Conservation (phyloP, 306 rosid genomes). For the Mimosa pudica region DNA sequence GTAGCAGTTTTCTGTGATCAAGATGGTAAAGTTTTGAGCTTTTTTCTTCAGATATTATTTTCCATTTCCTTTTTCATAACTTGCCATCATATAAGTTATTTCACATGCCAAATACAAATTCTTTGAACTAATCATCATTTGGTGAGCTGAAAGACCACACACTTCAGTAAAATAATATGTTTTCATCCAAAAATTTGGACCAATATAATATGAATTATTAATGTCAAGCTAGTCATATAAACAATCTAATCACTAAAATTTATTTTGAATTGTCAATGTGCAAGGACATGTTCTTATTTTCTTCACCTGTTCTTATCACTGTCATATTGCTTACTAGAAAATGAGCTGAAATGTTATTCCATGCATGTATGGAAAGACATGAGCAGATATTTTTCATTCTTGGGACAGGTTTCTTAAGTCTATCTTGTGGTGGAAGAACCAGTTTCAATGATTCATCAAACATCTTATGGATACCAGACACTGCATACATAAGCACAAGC, state of each 20-base stretch:
- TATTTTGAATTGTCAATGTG: no score
- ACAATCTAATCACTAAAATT: no score
- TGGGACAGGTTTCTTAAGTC: conserved; percentile 82
- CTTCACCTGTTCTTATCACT: no score
- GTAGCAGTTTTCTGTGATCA: conserved; percentile 50
- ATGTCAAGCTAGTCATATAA: neutral
- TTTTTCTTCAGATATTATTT: conserved; percentile 6
- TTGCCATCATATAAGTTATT: neutral
- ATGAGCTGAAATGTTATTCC: neutral
- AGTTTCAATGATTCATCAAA: conserved; percentile 60
- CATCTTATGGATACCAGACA: conserved; percentile 80
- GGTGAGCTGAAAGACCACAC: neutral
- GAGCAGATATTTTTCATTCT: conserved; percentile 26
- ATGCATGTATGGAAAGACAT: conserved; percentile 14
- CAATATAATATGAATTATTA: neutral
- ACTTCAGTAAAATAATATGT: no score
- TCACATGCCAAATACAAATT: conserved; percentile 11
- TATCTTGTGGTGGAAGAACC: conserved; percentile 80
- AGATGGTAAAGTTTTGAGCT: conserved; percentile 60
- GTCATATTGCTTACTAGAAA: neutral
- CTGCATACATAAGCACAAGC: conserved; percentile 58
- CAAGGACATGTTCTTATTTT: no score
- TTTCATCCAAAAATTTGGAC: neutral
- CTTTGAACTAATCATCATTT: neutral
- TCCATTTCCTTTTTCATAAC: neutral